A percentile compares a stretch with the other conserved stretches of the same genome.
These are phyloP conservation scores for Trypanosomatidae sp. DNA, from an alignment of 208 protist genomes.

Conservation along the genomic window DNA sequence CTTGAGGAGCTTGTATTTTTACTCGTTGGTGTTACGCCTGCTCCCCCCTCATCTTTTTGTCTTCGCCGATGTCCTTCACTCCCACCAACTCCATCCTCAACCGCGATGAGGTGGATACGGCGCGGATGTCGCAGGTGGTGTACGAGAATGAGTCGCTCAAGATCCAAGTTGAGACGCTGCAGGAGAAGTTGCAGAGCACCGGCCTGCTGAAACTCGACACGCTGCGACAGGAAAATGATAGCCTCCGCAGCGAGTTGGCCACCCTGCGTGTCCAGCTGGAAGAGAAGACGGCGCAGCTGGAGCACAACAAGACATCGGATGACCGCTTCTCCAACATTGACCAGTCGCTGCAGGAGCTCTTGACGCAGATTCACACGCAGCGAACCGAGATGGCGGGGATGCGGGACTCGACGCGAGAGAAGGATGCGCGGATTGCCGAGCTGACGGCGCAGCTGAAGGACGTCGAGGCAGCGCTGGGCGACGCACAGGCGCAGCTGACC, in stretches of 20 bases:
- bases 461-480: constrained; percentile 13
- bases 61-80: too few relatives aligned
- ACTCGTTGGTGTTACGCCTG: too few relatives aligned
- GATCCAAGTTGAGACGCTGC: constrained; percentile 38
- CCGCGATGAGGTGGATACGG: constrained; percentile 18
- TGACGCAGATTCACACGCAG: constrained; percentile 33
- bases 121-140: constrained; percentile 35
- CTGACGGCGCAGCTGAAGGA: constrained; percentile 23
- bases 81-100: constrained; percentile 40
- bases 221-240: constrained; percentile 31
- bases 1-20: too few relatives aligned
- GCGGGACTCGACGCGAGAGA: constrained; percentile 23
- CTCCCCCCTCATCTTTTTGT: too few relatives aligned
- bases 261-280: constrained; percentile 37
- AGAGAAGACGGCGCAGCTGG: constrained; percentile 49
- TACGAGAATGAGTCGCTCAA: constrained; percentile 67
- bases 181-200: constrained; percentile 37
- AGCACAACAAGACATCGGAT: constrained; percentile 30
- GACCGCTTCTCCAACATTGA: constrained; percentile 52
- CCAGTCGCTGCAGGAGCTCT: constrained; percentile 31
- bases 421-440: constrained; percentile 31
- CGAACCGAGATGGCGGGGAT: constrained; percentile 36
- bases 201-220: constrained; percentile 30
- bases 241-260: constrained; percentile 23
- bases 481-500: constrained; percentile 8